Conservation (phyloP, 2,329 filamentous ascomycete species). For the Pseudopyrenochaeta lycopersici region DNA sequence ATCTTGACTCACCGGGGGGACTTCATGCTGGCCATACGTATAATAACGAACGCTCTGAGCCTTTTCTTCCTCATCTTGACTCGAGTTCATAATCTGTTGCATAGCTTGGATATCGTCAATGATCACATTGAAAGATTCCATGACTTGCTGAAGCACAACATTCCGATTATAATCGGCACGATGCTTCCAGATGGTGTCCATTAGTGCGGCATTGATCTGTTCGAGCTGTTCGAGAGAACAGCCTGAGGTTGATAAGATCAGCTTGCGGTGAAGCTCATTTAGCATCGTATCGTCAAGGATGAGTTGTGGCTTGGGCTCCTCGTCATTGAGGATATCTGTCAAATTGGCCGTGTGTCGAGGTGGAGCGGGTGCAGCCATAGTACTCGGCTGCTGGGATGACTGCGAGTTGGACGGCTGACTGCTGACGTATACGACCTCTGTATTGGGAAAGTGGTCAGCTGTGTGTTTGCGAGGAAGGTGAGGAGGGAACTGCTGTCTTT, state of each 20-base stretch:
- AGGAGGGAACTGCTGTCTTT: constrained; percentile 19
- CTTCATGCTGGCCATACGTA: background rate
- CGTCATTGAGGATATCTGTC: constrained; percentile 54
- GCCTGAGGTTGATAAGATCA: constrained; percentile 75
- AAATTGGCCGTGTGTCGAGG: constrained; percentile 49
- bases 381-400: constrained; percentile 40
- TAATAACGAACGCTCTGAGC: constrained; percentile 5
- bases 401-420: constrained; percentile 51
- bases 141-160: constrained; percentile 71
- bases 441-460: constrained; percentile 26
- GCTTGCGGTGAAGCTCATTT: constrained; percentile 65
- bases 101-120: constrained; percentile 72
- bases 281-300: constrained; percentile 63
- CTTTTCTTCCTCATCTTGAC: constrained; percentile 45
- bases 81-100: constrained; percentile 54
- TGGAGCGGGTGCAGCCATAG: constrained; percentile 48
- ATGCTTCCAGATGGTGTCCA: constrained; percentile 87
- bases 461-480: constrained; percentile 10
- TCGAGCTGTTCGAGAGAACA: constrained; percentile 93
- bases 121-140: constrained; percentile 77
- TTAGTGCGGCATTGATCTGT: constrained; percentile 88
- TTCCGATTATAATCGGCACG: constrained; percentile 85
- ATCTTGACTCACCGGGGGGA: background rate
- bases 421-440: constrained; percentile 45
- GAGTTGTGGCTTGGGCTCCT: constrained; percentile 41